phyloP scores from a whole-genome alignment of 345 rosid genomes.

The Euphorbia peplus region DNA sequence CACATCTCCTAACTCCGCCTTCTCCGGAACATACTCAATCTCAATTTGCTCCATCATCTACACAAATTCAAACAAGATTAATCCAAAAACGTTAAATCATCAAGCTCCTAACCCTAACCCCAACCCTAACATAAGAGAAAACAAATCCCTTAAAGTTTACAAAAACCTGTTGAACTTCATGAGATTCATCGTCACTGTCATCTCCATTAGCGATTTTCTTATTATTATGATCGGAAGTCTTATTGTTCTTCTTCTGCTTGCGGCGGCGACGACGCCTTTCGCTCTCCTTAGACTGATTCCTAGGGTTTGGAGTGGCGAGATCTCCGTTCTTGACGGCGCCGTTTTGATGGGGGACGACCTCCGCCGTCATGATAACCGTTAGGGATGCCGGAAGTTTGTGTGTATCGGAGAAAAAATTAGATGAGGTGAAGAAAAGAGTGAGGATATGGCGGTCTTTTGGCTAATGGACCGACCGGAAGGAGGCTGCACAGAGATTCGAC shows the following conservation, averaged over 20 bases:
- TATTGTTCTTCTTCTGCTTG: slow-evolving; percentile 92
- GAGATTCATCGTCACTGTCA: slow-evolving; percentile 31
- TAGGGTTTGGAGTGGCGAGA: slow-evolving; percentile 30
- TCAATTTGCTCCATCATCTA: slow-evolving; percentile 66
- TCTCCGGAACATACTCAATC: slow-evolving; percentile 87
- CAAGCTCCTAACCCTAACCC: too few relatives aligned
- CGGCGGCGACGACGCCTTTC: slow-evolving; percentile 97
- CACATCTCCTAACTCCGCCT: slow-evolving; percentile 75
- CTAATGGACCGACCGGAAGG: background rate
- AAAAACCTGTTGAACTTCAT: slow-evolving; percentile 44
- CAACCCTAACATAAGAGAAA: background rate
- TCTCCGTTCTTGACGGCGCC: slow-evolving; percentile 57
- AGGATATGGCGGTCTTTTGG: background rate
- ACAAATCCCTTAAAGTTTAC: slow-evolving; percentile 5
- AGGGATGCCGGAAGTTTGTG: background rate
- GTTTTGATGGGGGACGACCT: slow-evolving; percentile 40
- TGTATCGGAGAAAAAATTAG: background rate
- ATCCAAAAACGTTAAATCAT: background rate
- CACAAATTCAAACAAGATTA: background rate
- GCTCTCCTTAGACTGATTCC: slow-evolving; percentile 65
- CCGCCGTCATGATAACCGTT: slow-evolving; percentile 45
- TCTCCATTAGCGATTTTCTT: slow-evolving; percentile 15
- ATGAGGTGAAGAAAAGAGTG: background rate
- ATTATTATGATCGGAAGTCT: slow-evolving; percentile 23
- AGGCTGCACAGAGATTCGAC: background rate